phyloP scores from a whole-genome alignment of 2,329 filamentous ascomycete species.

The Sarocladium strictum region DNA sequence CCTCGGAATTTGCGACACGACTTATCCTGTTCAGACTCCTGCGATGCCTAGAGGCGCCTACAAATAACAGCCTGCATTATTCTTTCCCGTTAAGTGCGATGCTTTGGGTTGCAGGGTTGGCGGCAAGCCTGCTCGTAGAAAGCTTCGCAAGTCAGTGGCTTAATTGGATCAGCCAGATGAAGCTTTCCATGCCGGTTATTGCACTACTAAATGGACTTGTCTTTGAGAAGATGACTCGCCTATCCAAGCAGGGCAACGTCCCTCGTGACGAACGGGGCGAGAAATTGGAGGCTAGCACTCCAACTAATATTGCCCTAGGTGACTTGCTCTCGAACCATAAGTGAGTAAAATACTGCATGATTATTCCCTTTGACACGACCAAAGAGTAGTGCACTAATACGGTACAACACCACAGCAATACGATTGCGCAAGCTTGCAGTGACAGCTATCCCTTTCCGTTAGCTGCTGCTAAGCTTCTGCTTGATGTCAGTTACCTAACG shows the following conservation, averaged over 20 bases:
- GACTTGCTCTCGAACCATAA: conserved; percentile 3
- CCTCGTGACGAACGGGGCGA: no score
- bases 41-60: neutral
- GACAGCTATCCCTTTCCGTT: conserved; percentile 9
- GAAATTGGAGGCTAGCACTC: neutral
- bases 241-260: no score
- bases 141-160: conserved; percentile 5
- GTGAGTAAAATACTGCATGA: no score
- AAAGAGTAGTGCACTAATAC: neutral
- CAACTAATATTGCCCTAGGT: neutral
- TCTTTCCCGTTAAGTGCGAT: no score
- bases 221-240: conserved; percentile 10
- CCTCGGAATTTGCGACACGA: neutral
- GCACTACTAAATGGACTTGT: conserved; percentile 10
- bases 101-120: conserved; percentile 8
- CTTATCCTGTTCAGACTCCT: neutral
- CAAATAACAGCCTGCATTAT: no score
- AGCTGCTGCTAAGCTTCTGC: conserved; percentile 8
- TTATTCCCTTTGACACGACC: no score
- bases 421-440: neutral
- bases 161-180: conserved; percentile 5
- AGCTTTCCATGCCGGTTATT: conserved; percentile 5
- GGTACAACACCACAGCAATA: neutral
- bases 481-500: conserved; percentile 12
- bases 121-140: neutral